Conservation (phyloP, 257 asterid genomes). For the Solanum arcanum region DNA sequence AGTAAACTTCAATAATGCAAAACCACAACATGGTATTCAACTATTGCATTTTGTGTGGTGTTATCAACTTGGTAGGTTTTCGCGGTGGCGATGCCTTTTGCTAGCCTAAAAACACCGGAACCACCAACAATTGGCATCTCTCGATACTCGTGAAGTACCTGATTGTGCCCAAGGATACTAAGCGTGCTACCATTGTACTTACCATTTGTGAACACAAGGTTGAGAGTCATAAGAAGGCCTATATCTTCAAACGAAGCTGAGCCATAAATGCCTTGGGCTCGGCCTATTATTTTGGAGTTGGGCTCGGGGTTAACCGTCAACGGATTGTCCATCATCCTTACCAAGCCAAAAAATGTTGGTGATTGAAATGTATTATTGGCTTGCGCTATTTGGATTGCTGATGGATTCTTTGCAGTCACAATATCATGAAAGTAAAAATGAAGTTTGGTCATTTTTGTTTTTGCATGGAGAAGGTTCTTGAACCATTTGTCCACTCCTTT, state of each 20-base stretch:
- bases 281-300: not conserved
- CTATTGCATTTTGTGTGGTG: not conserved
- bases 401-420: not conserved
- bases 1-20: not conserved
- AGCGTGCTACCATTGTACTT: constrained; percentile 1
- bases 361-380: not conserved
- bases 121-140: not conserved
- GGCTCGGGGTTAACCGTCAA: not conserved
- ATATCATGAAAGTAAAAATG: not conserved
- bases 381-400: not conserved
- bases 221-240: not conserved
- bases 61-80: not conserved
- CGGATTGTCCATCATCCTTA: not conserved
- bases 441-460: not conserved
- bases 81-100: constrained; percentile 3
- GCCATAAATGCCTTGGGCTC: constrained; percentile 2
- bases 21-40: not conserved
- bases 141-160: not conserved
- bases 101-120: not conserved
- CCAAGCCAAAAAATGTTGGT: not conserved
- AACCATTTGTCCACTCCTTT: not conserved
- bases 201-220: not conserved
- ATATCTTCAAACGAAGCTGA: not conserved
- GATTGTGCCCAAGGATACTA: not conserved
- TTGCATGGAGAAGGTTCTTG: not conserved